Evolutionary conservation across 2,329 filamentous ascomycete species (phyloP).

Genomic region (Beauveria sp.): DNA sequence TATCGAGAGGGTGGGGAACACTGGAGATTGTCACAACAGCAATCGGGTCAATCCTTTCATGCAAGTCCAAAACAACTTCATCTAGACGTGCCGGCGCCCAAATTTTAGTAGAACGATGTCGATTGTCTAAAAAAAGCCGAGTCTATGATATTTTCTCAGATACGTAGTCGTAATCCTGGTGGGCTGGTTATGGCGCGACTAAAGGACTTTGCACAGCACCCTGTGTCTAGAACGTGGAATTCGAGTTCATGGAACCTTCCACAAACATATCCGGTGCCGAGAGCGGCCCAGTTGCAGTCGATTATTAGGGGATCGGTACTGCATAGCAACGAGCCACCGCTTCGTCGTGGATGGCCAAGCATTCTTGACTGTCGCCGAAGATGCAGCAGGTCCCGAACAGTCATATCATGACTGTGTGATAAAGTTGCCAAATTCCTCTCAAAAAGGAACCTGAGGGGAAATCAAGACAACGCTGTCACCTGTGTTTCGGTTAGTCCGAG

Average conservation of each 20-base stretch:
- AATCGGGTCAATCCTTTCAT: background rate
- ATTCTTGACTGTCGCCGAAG: background rate
- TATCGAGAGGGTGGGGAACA: slow-evolving; percentile 1
- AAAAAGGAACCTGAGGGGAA: slow-evolving; percentile 50
- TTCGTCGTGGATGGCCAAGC: background rate
- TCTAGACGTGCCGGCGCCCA: background rate
- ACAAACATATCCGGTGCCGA: background rate
- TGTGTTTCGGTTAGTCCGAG: slow-evolving; percentile 26
- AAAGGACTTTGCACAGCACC: background rate
- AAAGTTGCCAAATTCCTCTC: slow-evolving; percentile 6
- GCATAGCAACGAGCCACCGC: background rate
- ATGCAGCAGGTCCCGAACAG: background rate
- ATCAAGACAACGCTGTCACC: slow-evolving; percentile 68
- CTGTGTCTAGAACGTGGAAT: background rate
- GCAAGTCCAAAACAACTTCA: background rate
- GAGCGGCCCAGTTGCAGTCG: background rate
- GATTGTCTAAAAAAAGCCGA: too few species aligned
- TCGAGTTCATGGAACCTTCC: background rate
- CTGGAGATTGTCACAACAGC: background rate
- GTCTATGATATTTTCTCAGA: background rate
- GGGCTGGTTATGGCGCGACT: background rate
- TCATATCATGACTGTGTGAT: background rate
- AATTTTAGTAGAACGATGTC: too few species aligned
- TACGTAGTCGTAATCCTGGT: background rate
- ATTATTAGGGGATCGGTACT: too few species aligned